Conservation (phyloP, 371 early-diverging fungal genomes). For the Rhizomucor pusillus region DNA sequence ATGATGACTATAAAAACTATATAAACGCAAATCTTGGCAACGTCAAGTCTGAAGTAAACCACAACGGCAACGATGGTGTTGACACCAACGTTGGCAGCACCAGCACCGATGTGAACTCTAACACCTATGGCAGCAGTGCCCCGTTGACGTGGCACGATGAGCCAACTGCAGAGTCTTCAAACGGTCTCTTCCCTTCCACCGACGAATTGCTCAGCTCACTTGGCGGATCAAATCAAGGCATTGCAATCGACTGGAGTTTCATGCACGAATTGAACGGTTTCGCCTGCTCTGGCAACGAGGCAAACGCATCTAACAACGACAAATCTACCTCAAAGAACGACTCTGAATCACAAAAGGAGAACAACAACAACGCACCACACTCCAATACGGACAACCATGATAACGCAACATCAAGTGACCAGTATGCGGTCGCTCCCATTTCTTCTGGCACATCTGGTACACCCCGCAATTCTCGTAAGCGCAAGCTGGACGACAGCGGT, state of each 20-base stretch:
- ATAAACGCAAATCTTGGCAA: too few relatives aligned
- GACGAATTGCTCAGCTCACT: too few relatives aligned
- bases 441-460: background rate
- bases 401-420: background rate
- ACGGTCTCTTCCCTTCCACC: conserved; percentile 35
- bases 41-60: background rate
- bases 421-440: background rate
- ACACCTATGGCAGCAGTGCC: background rate
- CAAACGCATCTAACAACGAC: background rate
- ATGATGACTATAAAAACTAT: too few relatives aligned
- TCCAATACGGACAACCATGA: background rate
- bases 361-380: background rate
- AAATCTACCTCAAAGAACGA: background rate
- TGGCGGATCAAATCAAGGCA: background rate
- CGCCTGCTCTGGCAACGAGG: conserved; percentile 1
- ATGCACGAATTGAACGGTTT: conserved; percentile 5
- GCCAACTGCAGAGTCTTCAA: conserved; percentile 9
- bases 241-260: background rate
- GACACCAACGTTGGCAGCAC: too few relatives aligned
- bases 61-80: background rate
- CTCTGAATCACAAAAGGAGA: background rate
- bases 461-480: conserved; percentile 4
- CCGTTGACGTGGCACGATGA: conserved; percentile 6
- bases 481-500: conserved; percentile 4
- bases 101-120: background rate